Evolutionary conservation across 305 asterid species (phyloP).

Genomic region (Fraxinus dipetala): DNA sequence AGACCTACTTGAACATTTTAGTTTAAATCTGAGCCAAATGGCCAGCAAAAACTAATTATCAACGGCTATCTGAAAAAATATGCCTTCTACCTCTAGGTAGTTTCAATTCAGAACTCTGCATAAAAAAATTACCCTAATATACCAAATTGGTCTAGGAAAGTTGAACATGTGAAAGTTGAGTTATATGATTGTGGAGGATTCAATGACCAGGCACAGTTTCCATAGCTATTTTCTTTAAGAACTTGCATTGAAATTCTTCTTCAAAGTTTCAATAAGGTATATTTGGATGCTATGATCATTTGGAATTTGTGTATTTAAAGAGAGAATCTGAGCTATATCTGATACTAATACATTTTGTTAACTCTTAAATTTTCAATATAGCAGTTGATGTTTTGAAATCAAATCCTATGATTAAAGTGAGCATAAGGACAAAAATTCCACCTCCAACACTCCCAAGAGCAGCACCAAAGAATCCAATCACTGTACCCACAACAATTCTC

Average conservation of each 20-base stretch:
- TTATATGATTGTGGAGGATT: not conserved
- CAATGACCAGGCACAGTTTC: not conserved
- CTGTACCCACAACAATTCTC: slow-evolving; percentile 46
- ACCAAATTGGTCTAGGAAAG: not conserved
- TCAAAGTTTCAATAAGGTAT: not conserved
- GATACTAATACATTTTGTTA: not conserved
- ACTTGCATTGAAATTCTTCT: not conserved
- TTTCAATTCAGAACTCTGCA: not conserved
- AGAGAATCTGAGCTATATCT: not conserved
- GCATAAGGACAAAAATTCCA: slow-evolving; percentile 66
- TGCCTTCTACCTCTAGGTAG: not conserved
- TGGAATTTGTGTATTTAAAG: not conserved
- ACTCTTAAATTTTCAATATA: slow-evolving; percentile 48
- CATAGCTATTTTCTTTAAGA: not conserved
- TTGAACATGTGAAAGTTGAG: not conserved
- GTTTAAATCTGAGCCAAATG: no score
- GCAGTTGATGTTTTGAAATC: slow-evolving; percentile 63
- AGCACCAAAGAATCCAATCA: slow-evolving; percentile 68
- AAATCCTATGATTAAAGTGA: slow-evolving; percentile 50
- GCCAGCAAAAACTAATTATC: not conserved
- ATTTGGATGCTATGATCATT: not conserved
- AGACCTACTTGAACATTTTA: no score
- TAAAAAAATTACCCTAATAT: not conserved
- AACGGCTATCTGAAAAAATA: not conserved
- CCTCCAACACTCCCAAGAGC: slow-evolving; percentile 65